Evolutionary conservation across 2,329 filamentous ascomycete species (phyloP).

Genomic region (Ceratocystis colombiana): DNA sequence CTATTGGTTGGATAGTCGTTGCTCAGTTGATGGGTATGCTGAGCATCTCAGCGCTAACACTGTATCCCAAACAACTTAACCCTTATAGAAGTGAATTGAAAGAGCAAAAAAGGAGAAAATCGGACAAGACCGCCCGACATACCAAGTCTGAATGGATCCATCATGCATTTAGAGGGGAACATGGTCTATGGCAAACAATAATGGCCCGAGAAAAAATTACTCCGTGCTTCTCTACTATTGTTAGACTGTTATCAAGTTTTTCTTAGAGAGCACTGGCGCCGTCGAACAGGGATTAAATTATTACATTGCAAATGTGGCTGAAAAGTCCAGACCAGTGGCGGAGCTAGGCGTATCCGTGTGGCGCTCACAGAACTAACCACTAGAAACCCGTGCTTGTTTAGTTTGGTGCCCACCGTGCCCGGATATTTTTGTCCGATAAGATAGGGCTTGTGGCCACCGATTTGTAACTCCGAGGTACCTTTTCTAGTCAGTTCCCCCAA

Average conservation of each 20-base stretch:
- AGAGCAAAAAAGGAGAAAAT: too few relatives aligned
- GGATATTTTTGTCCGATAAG: constrained; percentile 25
- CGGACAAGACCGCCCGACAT: too few relatives aligned
- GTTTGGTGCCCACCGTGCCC: constrained; percentile 22
- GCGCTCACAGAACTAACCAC: constrained; percentile 22
- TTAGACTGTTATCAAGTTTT: background rate
- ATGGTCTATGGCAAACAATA: background rate
- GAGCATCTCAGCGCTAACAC: too few relatives aligned
- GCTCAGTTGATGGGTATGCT: too few relatives aligned
- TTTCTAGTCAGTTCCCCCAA: background rate
- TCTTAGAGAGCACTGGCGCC: background rate
- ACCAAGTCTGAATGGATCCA: too few relatives aligned
- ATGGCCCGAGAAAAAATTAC: background rate
- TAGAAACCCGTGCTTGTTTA: constrained; percentile 20
- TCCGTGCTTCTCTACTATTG: background rate
- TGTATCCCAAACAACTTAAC: too few relatives aligned
- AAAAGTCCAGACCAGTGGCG: constrained; percentile 16
- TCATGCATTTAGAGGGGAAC: too few relatives aligned
- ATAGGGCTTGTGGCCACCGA: constrained; percentile 26
- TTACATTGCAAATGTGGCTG: constrained; percentile 11
- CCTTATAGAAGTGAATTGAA: too few relatives aligned
- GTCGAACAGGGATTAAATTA: constrained; percentile 1
- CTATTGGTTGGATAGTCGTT: too few relatives aligned
- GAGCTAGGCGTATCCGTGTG: constrained; percentile 23
- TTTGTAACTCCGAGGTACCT: constrained; percentile 24